Evolutionary conservation across 306 rosid species (phyloP).

Genomic region (Fragaria vesca): DNA sequence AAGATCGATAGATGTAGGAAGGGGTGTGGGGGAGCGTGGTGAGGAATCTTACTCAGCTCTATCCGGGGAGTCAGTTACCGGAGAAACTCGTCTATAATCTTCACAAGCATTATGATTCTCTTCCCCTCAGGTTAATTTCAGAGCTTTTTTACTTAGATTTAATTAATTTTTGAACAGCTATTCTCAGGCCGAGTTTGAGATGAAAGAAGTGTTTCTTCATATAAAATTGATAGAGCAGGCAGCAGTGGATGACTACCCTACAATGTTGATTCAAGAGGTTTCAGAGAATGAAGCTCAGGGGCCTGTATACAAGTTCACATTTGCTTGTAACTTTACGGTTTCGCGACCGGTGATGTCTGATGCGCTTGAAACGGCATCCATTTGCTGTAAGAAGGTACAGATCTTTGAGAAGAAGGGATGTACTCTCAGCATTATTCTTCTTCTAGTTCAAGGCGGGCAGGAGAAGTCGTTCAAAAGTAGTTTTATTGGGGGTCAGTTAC

Average conservation of each 20-base stretch:
- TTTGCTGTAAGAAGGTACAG: conserved; percentile 82
- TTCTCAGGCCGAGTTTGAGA: conserved; percentile 82
- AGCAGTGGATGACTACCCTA: conserved; percentile 62
- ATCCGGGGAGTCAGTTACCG: conserved; percentile 88
- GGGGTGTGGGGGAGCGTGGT: conserved; percentile 77
- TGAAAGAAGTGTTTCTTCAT: conserved; percentile 91
- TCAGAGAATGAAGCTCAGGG: conserved; percentile 55
- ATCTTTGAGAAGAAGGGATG: conserved; percentile 87
- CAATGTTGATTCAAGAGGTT: conserved; percentile 74
- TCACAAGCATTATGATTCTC: conserved; percentile 82
- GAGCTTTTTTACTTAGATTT: background rate
- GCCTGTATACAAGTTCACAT: conserved; percentile 64
- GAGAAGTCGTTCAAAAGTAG: too few species aligned
- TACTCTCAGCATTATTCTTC: conserved; percentile 67
- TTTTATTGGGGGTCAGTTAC: too few species aligned
- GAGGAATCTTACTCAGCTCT: conserved; percentile 72
- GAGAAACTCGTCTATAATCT: conserved; percentile 82
- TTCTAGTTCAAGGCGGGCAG: conserved; percentile 53
- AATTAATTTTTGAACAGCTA: conserved; percentile 42
- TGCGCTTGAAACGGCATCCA: conserved; percentile 62
- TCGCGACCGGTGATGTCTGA: conserved; percentile 78
- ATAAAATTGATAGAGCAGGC: conserved; percentile 80
- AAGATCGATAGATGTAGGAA: conserved; percentile 52
- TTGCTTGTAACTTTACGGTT: conserved; percentile 78
- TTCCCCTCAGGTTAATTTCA: conserved; percentile 69